Base-by-base conservation (phyloP, 306 rosid genomes). In the Trifolium repens region DNA sequence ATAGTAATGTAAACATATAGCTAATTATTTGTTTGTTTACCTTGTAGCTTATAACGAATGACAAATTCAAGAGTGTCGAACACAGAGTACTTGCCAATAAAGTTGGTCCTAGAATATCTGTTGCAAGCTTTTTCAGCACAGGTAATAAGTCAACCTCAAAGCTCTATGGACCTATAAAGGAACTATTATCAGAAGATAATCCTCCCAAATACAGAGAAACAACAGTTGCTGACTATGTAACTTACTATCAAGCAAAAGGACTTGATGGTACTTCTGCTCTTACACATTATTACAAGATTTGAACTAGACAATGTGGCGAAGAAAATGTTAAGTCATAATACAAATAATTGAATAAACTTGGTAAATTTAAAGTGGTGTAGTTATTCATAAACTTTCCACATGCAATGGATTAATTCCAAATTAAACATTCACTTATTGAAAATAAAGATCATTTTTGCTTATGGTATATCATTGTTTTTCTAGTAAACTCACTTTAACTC, bases 121-220 rank as follows among this genome's bases (percentile, higher is more conserved):
- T 75, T 26, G 81, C 83, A 24, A 6, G 81, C 39, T 69, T 83
- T 70, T 83, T 83, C 69, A 3, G 67, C 26, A 9, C 82, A 5
- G 58, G n/a, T 32, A 7, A n/a, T 13, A 8, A 8, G 66, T n/a
- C 64, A 22, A 50, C 59, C 0, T 76, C 74, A 0, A 81, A 44
- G 60, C 11, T 22, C n/a, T 80, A 67, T 67, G 88, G 86, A 64
- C 91, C 92, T 1, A 87, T 89, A 12, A 78, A 89, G 66, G 91
- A 91, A 39, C 62, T 89, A 7, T 22, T 85, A 69, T 84, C 85
- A 0, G 84, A 87, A 81, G 69, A 83, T 1, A 76, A 83, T 17
- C 90, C 89, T 52, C 85, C 91, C 2, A 83, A 71, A 16, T 91
- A 86, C 7, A 74, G 78, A 59, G 87, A 68, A 54, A 82, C 61